Percentiles rank a stretch among this genome's conserved stretches.
phyloP scores from a whole-genome alignment of 306 rosid genomes.

The Cucumis melo region DNA sequence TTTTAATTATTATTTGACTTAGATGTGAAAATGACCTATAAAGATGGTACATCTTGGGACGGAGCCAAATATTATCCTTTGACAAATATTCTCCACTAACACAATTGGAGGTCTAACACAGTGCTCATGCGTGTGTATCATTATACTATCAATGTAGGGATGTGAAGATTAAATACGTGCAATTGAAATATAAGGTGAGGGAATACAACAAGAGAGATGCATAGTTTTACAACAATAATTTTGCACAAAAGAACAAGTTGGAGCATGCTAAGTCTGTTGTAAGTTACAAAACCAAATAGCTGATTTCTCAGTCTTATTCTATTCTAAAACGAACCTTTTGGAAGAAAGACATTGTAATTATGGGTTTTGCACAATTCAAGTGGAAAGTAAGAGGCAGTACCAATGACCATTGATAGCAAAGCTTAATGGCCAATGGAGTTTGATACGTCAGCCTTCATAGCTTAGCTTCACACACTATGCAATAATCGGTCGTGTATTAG shows the following conservation, averaged over 20 bases:
- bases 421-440: conserved; percentile 13
- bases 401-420: conserved; percentile 44
- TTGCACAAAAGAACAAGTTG: conserved; percentile 32
- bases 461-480: neutral
- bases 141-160: conserved; percentile 7
- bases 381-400: conserved; percentile 33
- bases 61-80: too few species aligned
- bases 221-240: conserved; percentile 22
- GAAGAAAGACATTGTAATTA: neutral
- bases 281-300: neutral
- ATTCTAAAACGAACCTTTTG: neutral
- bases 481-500: too few species aligned
- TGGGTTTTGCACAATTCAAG: conserved; percentile 14
- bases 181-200: conserved; percentile 19
- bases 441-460: neutral
- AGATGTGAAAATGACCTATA: too few species aligned
- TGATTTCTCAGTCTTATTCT: neutral
- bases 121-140: neutral
- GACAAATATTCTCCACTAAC: too few species aligned
- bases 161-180: conserved; percentile 18
- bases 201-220: conserved; percentile 38
- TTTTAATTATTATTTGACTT: too few species aligned
- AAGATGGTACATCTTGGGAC: too few species aligned
- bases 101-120: too few species aligned
- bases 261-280: conserved; percentile 18